These are phyloP conservation scores for Trichocladium uniseriatum DNA, from an alignment of 495 filamentous ascomycete genomes.

Conservation along the genomic window DNA sequence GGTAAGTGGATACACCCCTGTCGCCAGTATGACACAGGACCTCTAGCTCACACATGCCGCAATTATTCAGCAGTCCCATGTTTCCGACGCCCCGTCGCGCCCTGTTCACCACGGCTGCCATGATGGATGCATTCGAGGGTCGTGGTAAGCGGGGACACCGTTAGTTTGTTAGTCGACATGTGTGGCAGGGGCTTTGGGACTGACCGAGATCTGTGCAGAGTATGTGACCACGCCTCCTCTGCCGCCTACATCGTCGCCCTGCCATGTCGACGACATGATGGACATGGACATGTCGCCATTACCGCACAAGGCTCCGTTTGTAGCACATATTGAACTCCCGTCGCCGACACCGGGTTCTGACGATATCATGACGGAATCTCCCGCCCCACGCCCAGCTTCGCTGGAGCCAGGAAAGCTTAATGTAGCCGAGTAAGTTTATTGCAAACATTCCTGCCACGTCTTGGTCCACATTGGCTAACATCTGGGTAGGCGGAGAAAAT, in stretches of 20 bases:
- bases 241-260: slow-evolving; percentile 69
- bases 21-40: no score
- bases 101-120: slow-evolving; percentile 69
- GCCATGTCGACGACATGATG: slow-evolving; percentile 74
- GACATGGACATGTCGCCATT: slow-evolving; percentile 93
- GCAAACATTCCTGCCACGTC: slow-evolving; percentile 4
- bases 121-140: slow-evolving; percentile 56
- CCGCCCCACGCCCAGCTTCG: slow-evolving; percentile 37
- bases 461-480: slow-evolving; percentile 8
- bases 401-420: slow-evolving; percentile 42
- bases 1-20: no score
- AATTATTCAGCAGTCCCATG: slow-evolving; percentile 58
- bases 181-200: slow-evolving; percentile 3
- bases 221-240: slow-evolving; percentile 75
- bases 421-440: slow-evolving; percentile 41
- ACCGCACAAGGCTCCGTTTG: slow-evolving; percentile 75
- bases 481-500: slow-evolving; percentile 45
- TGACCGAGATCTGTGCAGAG: slow-evolving; percentile 39
- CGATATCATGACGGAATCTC: slow-evolving; percentile 43
- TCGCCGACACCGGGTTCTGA: slow-evolving; percentile 55
- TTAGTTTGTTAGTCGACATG: slow-evolving; percentile 7
- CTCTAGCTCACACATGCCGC: slow-evolving; percentile 17
- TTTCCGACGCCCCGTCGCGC: slow-evolving; percentile 85
- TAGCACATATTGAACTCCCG: slow-evolving; percentile 50
- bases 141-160: slow-evolving; percentile 60